Evolutionary conservation across 306 rosid species (phyloP).

Genomic region (Castanea crenata): DNA sequence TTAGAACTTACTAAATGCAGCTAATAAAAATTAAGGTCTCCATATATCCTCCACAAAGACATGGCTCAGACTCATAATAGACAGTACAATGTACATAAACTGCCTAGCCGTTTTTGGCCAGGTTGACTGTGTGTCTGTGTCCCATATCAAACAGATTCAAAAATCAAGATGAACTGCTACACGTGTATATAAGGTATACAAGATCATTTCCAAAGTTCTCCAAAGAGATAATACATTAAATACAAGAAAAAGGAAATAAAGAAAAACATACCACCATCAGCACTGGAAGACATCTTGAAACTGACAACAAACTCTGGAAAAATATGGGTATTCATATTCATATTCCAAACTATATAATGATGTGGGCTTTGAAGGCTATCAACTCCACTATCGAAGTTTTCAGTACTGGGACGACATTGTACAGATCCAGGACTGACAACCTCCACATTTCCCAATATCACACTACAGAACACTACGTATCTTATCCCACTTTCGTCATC

Average conservation of each 20-base stretch:
- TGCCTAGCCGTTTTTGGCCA: neutral
- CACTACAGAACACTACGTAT: constrained; percentile 71
- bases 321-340: constrained; percentile 78
- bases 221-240: neutral
- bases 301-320: constrained; percentile 78
- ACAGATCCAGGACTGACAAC: constrained; percentile 53
- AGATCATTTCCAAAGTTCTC: constrained; percentile 9
- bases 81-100: constrained; percentile 19
- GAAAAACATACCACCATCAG: constrained; percentile 55
- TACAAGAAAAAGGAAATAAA: constrained; percentile 10
- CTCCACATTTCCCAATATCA: constrained; percentile 83
- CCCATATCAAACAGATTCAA: neutral
- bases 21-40: constrained; percentile 3
- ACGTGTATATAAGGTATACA: constrained; percentile 10
- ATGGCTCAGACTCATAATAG: constrained; percentile 20
- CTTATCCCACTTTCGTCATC: constrained; percentile 78
- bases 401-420: constrained; percentile 70
- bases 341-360: constrained; percentile 63
- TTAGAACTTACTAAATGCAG: neutral
- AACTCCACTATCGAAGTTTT: constrained; percentile 81
- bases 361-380: constrained; percentile 67
- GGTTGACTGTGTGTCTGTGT: neutral
- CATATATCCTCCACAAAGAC: constrained; percentile 34
- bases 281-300: constrained; percentile 57
- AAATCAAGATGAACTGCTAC: neutral